Evolutionary conservation across 2,329 filamentous ascomycete genomes (phyloP).

Genomic region (Diaporthe citriasiana): DNA sequence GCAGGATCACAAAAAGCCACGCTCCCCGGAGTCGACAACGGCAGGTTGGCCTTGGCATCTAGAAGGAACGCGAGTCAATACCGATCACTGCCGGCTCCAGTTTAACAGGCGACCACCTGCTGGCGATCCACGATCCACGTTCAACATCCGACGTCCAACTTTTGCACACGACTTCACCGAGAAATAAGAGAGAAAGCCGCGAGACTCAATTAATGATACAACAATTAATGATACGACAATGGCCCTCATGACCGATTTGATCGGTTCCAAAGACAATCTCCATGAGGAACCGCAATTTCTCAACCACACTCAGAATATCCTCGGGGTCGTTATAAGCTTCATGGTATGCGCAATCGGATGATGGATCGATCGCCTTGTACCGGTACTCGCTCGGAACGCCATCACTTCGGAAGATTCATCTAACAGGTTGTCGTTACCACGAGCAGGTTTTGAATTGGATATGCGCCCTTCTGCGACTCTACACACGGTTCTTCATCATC

Average conservation of each 20-base stretch:
- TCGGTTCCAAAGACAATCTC: constrained; percentile 35
- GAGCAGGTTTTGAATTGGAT: constrained; percentile 42
- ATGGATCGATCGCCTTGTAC: not conserved
- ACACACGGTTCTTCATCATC: constrained; percentile 43
- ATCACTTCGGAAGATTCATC: not conserved
- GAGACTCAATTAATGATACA: not conserved
- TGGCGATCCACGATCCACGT: constrained; percentile 21
- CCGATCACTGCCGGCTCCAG: constrained; percentile 19
- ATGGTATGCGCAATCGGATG: constrained; percentile 36
- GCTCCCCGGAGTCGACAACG: constrained; percentile 24
- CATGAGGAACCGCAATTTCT: constrained; percentile 32
- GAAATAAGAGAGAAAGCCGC: not conserved
- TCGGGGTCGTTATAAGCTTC: constrained; percentile 32
- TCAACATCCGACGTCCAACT: not conserved
- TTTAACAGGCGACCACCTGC: not conserved
- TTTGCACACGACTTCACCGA: not conserved
- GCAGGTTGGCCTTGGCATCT: constrained; percentile 20
- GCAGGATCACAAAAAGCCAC: constrained; percentile 28
- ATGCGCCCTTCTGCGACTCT: constrained; percentile 43
- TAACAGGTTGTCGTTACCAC: not conserved
- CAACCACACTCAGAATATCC: constrained; percentile 35
- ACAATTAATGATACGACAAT: constrained; percentile 35
- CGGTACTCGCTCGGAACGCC: not conserved
- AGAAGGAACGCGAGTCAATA: not conserved
- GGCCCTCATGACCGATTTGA: constrained; percentile 35